phyloP scores from a whole-genome alignment of 257 asterid species.

The Solanum rostratum region DNA sequence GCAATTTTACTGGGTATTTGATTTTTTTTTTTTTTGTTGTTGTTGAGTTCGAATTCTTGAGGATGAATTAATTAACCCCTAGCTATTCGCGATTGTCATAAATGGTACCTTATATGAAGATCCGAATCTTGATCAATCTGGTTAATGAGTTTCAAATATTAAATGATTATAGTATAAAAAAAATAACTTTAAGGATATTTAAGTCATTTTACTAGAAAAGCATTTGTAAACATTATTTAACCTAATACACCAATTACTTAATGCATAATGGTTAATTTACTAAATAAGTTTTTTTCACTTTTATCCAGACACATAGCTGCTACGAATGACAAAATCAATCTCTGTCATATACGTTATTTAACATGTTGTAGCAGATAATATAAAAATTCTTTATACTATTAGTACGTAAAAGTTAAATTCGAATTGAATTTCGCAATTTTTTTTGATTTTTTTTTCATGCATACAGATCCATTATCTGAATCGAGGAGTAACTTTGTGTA shows the following conservation, averaged over 20 bases:
- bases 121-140: not conserved
- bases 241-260: not conserved
- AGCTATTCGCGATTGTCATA: too few species aligned
- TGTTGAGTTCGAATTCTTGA: too few species aligned
- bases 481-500: constrained; percentile 17
- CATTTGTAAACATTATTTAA: not conserved
- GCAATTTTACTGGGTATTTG: too few species aligned
- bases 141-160: not conserved
- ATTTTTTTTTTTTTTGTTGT: too few species aligned
- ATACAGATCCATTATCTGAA: constrained; percentile 50
- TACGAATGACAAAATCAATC: not conserved
- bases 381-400: not conserved
- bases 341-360: not conserved
- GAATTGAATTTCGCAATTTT: not conserved
- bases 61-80: too few species aligned
- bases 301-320: not conserved
- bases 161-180: not conserved
- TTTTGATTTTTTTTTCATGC: not conserved
- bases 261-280: not conserved
- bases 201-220: not conserved
- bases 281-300: not conserved
- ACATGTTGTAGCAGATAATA: not conserved
- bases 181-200: not conserved
- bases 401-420: not conserved
- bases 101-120: not conserved